phyloP scores from a whole-genome alignment of 2,329 filamentous ascomycete species.

The Cladosporium sp. region DNA sequence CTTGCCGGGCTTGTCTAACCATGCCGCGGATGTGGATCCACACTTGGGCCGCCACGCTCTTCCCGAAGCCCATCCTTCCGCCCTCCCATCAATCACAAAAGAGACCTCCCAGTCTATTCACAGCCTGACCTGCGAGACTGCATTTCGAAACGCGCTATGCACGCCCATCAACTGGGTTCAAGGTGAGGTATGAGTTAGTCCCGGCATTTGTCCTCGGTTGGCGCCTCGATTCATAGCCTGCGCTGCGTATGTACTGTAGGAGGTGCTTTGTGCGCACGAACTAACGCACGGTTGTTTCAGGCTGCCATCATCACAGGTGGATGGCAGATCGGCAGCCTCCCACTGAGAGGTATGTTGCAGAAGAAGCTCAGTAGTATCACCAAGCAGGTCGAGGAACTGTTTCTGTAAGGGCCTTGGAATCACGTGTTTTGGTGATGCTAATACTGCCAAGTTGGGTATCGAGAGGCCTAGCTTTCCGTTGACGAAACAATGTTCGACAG shows the following conservation, averaged over 20 bases:
- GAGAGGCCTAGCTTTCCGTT: not conserved
- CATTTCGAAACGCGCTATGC: not conserved
- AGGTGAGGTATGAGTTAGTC: not conserved
- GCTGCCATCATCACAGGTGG: not conserved
- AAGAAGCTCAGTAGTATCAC: not conserved
- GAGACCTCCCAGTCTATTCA: not conserved
- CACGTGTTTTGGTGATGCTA: not conserved
- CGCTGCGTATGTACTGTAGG: not conserved
- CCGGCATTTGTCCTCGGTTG: not conserved
- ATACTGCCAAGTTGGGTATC: not conserved
- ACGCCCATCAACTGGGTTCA: not conserved
- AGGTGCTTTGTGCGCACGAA: not conserved
- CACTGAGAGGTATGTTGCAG: not conserved
- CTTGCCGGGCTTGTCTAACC: not conserved
- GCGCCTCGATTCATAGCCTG: not conserved
- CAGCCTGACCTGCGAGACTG: not conserved
- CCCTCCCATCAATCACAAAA: not conserved
- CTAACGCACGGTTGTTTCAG: not conserved
- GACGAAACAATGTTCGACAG: not conserved
- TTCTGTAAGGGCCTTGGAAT: not conserved
- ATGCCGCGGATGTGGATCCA: conserved; percentile 3
- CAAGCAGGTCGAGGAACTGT: not conserved
- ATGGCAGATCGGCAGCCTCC: not conserved
- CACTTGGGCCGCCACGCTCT: not conserved
- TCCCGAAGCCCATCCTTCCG: not conserved